These are phyloP conservation scores for Terana coerulea DNA, from an alignment of 768 basidiomycete species.

Conservation along the genomic window DNA sequence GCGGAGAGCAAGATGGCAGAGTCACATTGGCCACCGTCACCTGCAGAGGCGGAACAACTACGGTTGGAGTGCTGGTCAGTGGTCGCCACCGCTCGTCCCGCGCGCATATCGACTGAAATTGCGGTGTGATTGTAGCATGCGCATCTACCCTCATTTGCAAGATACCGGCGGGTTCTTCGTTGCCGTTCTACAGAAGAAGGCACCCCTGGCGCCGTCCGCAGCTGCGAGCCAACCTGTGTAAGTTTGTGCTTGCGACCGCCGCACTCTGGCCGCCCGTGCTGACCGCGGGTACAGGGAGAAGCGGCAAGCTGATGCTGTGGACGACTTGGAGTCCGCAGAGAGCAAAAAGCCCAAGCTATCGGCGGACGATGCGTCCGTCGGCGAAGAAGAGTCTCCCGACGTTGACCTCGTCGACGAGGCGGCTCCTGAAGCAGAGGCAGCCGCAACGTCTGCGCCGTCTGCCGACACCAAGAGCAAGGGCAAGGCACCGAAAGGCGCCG, in stretches of 20 bases:
- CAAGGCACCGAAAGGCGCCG: slow-evolving; percentile 19
- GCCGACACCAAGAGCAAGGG: slow-evolving; percentile 18
- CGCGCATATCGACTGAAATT: background rate
- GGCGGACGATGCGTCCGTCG: slow-evolving; percentile 18
- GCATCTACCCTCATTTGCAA: slow-evolving; percentile 93
- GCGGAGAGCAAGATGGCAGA: slow-evolving; percentile 58
- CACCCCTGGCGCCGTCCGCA: slow-evolving; percentile 5
- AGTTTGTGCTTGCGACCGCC: background rate
- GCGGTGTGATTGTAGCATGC: slow-evolving; percentile 47
- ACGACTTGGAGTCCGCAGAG: slow-evolving; percentile 37
- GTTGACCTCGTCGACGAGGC: slow-evolving; percentile 8
- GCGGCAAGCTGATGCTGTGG: slow-evolving; percentile 42
- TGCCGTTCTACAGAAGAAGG: slow-evolving; percentile 71
- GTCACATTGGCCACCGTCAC: slow-evolving; percentile 76
- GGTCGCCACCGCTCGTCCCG: background rate
- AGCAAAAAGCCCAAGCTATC: slow-evolving; percentile 48
- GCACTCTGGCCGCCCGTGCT: background rate
- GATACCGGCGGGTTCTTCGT: slow-evolving; percentile 98
- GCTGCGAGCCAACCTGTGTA: slow-evolving; percentile 10
- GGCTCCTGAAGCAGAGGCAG: slow-evolving; percentile 11
- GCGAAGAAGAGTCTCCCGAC: slow-evolving; percentile 7
- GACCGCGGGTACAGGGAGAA: slow-evolving; percentile 37
- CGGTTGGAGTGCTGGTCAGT: slow-evolving; percentile 70
- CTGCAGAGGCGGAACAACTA: slow-evolving; percentile 53
- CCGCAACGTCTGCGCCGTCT: slow-evolving; percentile 4